phyloP scores from a whole-genome alignment of 371 early-diverging fungal species.

The Dichotomocladium elegans region DNA sequence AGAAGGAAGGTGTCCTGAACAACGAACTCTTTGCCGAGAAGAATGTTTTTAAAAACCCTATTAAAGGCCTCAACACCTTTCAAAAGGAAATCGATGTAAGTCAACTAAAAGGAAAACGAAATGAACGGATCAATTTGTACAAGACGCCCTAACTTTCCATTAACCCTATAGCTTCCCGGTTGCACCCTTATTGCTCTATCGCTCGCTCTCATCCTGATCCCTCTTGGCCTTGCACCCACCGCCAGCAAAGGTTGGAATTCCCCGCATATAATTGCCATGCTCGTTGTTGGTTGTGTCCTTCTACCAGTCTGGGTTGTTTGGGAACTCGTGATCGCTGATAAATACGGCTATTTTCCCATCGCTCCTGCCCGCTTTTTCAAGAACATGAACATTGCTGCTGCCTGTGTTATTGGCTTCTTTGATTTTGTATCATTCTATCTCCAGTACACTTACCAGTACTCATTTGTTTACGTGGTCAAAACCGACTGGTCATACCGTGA shows the following conservation, averaged over 20 bases:
- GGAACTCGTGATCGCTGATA: slow-evolving; percentile 7
- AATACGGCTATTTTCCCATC: slow-evolving; percentile 9
- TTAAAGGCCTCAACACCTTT: not conserved
- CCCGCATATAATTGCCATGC: slow-evolving; percentile 16
- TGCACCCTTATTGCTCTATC: slow-evolving; percentile 11
- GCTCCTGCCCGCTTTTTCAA: slow-evolving; percentile 14
- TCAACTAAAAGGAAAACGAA: not conserved
- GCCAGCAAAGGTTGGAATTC: slow-evolving; percentile 12
- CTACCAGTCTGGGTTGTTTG: slow-evolving; percentile 9
- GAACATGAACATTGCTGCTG: slow-evolving; percentile 12
- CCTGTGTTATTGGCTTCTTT: slow-evolving; percentile 12
- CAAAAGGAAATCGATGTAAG: slow-evolving; percentile 14
- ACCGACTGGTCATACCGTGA: slow-evolving; percentile 9
- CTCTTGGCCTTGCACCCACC: slow-evolving; percentile 13
- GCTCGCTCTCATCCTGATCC: slow-evolving; percentile 15
- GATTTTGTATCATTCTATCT: slow-evolving; percentile 19
- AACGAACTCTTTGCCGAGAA: slow-evolving; percentile 1
- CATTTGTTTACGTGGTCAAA: slow-evolving; percentile 15
- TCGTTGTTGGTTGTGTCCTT: slow-evolving; percentile 10
- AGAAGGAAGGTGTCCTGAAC: slow-evolving; percentile 4
- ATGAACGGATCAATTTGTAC: not conserved
- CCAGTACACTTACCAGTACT: slow-evolving; percentile 15
- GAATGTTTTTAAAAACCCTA: slow-evolving; percentile 12
- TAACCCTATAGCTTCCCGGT: slow-evolving; percentile 5
- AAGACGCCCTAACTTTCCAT: not conserved